Evolutionary conservation across 108 stramenopile genomes (phyloP), one percentile per base, ranked within the genome.

Genomic region (Fistulifera pelliculosa): DNA sequence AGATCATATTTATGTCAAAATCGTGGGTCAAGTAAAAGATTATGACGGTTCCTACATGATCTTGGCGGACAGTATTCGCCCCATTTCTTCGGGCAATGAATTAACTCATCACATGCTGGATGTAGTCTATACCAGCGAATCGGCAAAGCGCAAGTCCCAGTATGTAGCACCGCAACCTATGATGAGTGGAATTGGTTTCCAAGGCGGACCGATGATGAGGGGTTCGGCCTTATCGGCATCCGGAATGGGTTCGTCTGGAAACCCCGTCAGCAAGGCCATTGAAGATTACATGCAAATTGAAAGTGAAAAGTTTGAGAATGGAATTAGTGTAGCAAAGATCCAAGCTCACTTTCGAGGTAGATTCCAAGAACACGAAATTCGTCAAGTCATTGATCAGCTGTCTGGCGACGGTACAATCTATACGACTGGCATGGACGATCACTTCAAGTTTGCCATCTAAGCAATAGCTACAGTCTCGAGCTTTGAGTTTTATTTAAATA

Each of bases 91-190:
- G 47, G 81, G 75, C 26, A 85, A 94, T 56, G 81, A 90, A 57
- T 6, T 94, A 8, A 85, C 93, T 1, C 74, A 88, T 68, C 93
- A 94, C 56, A 52, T 88, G 42, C 62, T 90, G 70, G 80, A 86
- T 65, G 82, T 86, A 24, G 79, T 85, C 1, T 70, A 85, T 59
- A 61, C 66, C 8, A 75, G 60, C 21, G 84, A 94, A 64, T 71
- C 60, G 47, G 54, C 61, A 63, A 74, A 76, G 52, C 60, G 54
- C 12, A 52, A 51, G 31, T 64, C 65, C 23, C 42, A 35, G 14
- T 71, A 74, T 55, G 70, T 62, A 19, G 59, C 50, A 23, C 45
- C 61, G 48, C 42, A 49, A 38, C 28, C 48, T 38, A 48, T 49
- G 38, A 53, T 61, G 54, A 67, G 38, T 65, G 65, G 31, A 25